A percentile compares a stretch with the other conserved stretches of the same genome.
These are phyloP conservation scores for Fraxinus dipetala DNA, from an alignment of 305 asterid species.

Conservation along the genomic window DNA sequence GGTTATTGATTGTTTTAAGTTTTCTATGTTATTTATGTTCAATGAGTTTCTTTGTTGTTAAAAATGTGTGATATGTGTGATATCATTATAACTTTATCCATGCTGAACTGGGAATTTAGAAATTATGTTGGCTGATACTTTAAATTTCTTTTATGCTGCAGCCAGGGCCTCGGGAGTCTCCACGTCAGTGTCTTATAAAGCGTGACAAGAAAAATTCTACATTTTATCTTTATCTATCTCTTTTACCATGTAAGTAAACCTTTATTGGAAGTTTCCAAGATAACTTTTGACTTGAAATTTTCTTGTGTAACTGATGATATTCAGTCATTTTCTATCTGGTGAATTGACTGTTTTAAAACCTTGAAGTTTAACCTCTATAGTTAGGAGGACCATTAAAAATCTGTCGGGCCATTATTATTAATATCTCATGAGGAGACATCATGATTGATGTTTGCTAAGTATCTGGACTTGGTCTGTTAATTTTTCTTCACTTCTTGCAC, in stretches of 20 bases:
- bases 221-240: constrained; percentile 79
- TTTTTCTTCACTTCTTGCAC: not conserved
- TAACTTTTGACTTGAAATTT: not conserved
- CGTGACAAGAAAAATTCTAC: constrained; percentile 87
- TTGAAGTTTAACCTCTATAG: not conserved
- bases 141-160: constrained; percentile 34
- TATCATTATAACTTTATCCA: not conserved
- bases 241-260: constrained; percentile 68
- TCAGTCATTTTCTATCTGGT: not conserved
- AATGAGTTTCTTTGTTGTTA: not conserved
- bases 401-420: not conserved
- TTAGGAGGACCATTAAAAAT: not conserved
- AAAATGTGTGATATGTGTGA: not conserved
- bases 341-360: constrained; percentile 7
- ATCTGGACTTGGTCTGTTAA: not conserved
- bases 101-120: not conserved
- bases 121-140: not conserved
- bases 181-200: constrained; percentile 75
- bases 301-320: not conserved
- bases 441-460: not conserved
- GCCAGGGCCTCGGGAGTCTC: constrained; percentile 85
- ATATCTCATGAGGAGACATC: not conserved
- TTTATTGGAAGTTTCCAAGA: constrained; percentile 9
- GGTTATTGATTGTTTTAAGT: not conserved
- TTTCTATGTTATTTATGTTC: not conserved